Conservation (phyloP, 129 eudicot genomes). For the Apium graveolens region DNA sequence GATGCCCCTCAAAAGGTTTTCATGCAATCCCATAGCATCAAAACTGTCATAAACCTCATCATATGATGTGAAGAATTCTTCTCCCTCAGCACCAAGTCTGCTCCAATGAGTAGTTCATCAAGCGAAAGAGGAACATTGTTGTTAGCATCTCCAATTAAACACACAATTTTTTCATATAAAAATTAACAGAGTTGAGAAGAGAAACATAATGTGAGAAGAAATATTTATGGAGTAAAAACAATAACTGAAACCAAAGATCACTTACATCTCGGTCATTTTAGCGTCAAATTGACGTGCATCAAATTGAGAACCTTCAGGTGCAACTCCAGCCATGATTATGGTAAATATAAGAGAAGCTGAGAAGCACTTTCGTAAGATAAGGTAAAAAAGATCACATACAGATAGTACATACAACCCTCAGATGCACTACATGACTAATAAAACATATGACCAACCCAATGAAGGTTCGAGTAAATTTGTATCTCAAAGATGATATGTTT, state of each 20-base stretch:
- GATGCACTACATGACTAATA: background rate
- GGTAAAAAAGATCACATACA: background rate
- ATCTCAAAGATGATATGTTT: background rate
- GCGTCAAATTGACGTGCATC: conserved; percentile 13
- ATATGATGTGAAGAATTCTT: conserved; percentile 16
- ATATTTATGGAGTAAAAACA: background rate
- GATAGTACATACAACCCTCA: background rate
- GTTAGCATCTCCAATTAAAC: background rate
- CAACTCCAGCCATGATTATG: background rate
- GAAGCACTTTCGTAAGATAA: background rate
- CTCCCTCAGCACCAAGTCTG: conserved; percentile 10
- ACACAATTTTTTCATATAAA: background rate
- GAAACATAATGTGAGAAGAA: background rate
- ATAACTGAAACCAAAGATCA: background rate
- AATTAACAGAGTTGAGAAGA: background rate
- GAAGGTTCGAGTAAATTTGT: background rate
- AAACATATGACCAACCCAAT: background rate
- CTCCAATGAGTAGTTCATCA: background rate
- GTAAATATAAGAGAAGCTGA: background rate
- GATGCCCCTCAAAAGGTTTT: conserved; percentile 22
- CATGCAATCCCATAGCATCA: conserved; percentile 21
- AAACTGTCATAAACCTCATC: conserved; percentile 25
- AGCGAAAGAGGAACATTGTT: background rate
- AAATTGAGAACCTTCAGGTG: conserved; percentile 10
- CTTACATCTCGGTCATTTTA: conserved; percentile 10